Percentiles rank a stretch among this genome's conserved stretches.
Evolutionary conservation across 2,329 filamentous ascomycete genomes (phyloP).

Genomic region (Graphium sp.): DNA sequence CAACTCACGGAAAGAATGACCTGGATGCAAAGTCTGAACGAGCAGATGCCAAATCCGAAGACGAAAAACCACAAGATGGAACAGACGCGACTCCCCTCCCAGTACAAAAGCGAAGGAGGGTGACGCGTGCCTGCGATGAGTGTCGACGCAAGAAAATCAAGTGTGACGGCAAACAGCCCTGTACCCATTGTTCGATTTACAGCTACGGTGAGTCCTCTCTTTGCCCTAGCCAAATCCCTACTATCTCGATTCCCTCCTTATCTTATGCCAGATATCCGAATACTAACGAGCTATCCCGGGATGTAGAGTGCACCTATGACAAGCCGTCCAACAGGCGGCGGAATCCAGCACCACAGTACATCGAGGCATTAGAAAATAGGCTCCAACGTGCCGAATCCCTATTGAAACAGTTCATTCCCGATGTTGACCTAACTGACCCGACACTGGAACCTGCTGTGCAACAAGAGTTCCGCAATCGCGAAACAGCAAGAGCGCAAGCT

Average conservation of each 20-base stretch:
- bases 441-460: conserved; percentile 63
- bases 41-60: too few relatives aligned
- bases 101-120: conserved; percentile 60
- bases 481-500: conserved; percentile 29
- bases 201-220: conserved; percentile 62
- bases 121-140: conserved; percentile 69
- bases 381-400: conserved; percentile 71
- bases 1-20: too few relatives aligned
- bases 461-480: conserved; percentile 45
- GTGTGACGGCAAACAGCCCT: conserved; percentile 73
- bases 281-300: conserved; percentile 9
- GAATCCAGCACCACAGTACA: conserved; percentile 84
- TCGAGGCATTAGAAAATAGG: conserved; percentile 72
- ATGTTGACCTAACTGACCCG: conserved; percentile 72
- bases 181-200: conserved; percentile 94
- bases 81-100: conserved; percentile 29
- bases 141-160: conserved; percentile 79
- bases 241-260: neutral
- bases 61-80: conserved; percentile 16
- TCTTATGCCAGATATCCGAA: neutral
- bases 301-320: conserved; percentile 78
- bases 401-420: conserved; percentile 63
- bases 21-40: too few relatives aligned
- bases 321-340: conserved; percentile 83
- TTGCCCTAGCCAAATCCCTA: neutral